phyloP scores from a whole-genome alignment of 2,329 filamentous ascomycete genomes.

The Talaromyces amestolkiae region DNA sequence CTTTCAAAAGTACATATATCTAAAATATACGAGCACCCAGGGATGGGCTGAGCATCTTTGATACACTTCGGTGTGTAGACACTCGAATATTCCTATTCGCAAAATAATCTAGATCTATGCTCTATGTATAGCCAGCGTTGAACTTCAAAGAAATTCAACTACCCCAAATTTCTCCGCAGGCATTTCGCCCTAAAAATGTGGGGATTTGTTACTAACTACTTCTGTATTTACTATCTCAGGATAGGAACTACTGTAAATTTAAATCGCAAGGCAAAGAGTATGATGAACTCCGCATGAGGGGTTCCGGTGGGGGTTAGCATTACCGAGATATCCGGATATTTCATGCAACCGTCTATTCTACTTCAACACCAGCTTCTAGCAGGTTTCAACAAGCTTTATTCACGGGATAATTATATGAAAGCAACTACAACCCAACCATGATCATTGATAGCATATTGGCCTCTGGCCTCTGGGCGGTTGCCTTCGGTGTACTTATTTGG shows the following conservation, averaged over 20 bases:
- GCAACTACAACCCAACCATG: neutral
- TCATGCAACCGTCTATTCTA: neutral
- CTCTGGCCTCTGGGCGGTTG: neutral
- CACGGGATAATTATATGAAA: neutral
- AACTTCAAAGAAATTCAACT: too few relatives aligned
- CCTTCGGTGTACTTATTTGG: neutral
- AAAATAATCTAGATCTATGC: neutral
- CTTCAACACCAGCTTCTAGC: neutral
- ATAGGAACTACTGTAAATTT: neutral
- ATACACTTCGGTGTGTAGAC: neutral
- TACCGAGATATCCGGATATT: neutral
- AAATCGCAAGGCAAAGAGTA: neutral
- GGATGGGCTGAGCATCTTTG: neutral
- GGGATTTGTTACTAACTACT: too few relatives aligned
- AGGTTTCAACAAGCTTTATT: neutral
- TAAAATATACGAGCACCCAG: neutral
- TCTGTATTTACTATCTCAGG: neutral
- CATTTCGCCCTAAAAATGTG: too few relatives aligned
- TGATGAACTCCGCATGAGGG: neutral
- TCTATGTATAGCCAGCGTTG: too few relatives aligned
- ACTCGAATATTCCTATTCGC: neutral
- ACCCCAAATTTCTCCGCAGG: too few relatives aligned
- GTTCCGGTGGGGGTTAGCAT: neutral
- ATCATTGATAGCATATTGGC: neutral
- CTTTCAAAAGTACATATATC: neutral